Evolutionary conservation across 2,329 filamentous ascomycete genomes (phyloP).

Genomic region (Zelopaecilomyces penicillatus): DNA sequence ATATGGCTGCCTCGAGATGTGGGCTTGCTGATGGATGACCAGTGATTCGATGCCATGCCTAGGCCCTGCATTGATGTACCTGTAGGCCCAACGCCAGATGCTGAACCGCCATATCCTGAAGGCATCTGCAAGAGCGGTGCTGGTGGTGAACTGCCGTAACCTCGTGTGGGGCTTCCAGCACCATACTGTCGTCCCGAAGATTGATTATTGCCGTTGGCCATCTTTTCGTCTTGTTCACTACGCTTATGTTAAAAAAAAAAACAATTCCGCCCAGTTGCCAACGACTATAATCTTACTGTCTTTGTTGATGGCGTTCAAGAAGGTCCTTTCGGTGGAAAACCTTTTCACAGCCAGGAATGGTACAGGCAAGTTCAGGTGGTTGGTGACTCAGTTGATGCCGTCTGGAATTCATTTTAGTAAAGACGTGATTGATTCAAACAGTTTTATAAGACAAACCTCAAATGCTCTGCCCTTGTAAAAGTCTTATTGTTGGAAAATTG

Average conservation of each 20-base stretch:
- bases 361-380: slow-evolving; percentile 43
- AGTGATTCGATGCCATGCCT: slow-evolving; percentile 13
- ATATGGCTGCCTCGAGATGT: slow-evolving; percentile 10
- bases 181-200: slow-evolving; percentile 9
- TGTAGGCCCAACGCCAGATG: slow-evolving; percentile 3
- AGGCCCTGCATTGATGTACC: slow-evolving; percentile 8
- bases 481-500: slow-evolving; percentile 31
- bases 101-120: slow-evolving; percentile 9
- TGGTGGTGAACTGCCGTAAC: slow-evolving; percentile 9
- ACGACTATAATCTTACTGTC: slow-evolving; percentile 22
- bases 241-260: neutral
- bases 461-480: slow-evolving; percentile 54
- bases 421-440: neutral
- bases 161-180: slow-evolving; percentile 12
- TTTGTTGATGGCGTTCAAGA: slow-evolving; percentile 45
- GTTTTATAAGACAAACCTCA: slow-evolving; percentile 36
- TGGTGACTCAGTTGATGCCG: slow-evolving; percentile 54
- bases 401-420: slow-evolving; percentile 24
- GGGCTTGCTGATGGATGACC: slow-evolving; percentile 13
- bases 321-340: slow-evolving; percentile 52
- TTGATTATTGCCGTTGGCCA: slow-evolving; percentile 3
- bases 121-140: slow-evolving; percentile 15
- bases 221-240: slow-evolving; percentile 17
- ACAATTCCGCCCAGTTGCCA: neutral
- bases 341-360: slow-evolving; percentile 45